Evolutionary conservation across 108 stramenopile species (phyloP).

Genomic region (Cyclotella baltica): DNA sequence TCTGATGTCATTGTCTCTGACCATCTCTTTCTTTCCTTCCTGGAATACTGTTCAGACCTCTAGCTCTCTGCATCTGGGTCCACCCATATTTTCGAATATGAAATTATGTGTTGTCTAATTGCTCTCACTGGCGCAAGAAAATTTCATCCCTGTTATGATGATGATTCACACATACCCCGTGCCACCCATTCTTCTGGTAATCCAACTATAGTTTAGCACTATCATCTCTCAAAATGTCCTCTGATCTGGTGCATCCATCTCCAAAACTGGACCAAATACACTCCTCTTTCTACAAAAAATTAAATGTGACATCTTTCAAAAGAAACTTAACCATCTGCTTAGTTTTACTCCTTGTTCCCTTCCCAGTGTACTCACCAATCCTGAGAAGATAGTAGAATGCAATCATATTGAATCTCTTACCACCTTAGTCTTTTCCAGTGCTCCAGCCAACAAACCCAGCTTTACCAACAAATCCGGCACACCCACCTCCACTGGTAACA

Average conservation of each 20-base stretch:
- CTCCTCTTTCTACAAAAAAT: slow-evolving; percentile 1
- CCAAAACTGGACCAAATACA: background rate
- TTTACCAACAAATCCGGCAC: background rate
- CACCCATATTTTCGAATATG: background rate
- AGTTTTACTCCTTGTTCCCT: background rate
- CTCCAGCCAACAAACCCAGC: background rate
- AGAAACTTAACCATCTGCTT: slow-evolving; percentile 25
- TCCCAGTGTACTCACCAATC: too few species aligned
- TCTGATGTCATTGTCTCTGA: slow-evolving; percentile 8
- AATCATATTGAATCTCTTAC: background rate
- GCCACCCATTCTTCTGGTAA: too few species aligned
- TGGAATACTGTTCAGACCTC: background rate
- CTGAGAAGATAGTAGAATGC: slow-evolving; percentile 26
- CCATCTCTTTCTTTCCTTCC: background rate
- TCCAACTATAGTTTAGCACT: slow-evolving; percentile 9
- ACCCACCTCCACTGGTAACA: slow-evolving; percentile 23
- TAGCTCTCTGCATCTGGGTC: background rate
- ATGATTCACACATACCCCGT: too few species aligned
- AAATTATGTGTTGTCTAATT: background rate
- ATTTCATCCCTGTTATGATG: slow-evolving; percentile 7
- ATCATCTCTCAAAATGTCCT: background rate
- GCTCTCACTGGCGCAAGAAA: slow-evolving; percentile 10
- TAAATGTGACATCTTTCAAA: background rate
- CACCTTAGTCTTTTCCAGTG: too few species aligned
- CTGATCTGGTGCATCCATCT: background rate